Conservation (phyloP, 352 stramenopile genomes). For the Pythium dissimile region DNA sequence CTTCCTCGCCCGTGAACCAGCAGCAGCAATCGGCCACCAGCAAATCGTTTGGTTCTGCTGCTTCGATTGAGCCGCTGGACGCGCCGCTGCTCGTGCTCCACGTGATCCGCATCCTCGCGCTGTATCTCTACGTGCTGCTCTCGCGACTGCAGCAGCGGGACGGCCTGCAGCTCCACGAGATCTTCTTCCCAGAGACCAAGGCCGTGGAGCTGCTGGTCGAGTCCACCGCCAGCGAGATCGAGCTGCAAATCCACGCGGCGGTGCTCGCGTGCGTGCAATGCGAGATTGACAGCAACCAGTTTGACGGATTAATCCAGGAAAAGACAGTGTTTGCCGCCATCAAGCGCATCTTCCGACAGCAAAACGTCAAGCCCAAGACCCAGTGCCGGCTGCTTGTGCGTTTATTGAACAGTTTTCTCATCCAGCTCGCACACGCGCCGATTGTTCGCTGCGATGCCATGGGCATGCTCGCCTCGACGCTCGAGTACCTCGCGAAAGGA, state of each 20-base stretch:
- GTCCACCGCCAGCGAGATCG: conserved; percentile 20
- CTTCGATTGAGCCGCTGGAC: conserved; percentile 18
- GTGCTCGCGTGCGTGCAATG: conserved; percentile 38
- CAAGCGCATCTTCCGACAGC: conserved; percentile 48
- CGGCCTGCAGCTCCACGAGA: conserved; percentile 29
- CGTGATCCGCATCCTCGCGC: conserved; percentile 53
- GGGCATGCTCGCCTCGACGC: conserved; percentile 55
- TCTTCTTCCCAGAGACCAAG: conserved; percentile 25
- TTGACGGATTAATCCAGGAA: conserved; percentile 57
- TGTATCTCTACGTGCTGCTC: conserved; percentile 60
- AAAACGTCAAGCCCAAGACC: conserved; percentile 26
- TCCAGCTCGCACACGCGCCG: conserved; percentile 29
- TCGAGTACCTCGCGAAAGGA: conserved; percentile 48
- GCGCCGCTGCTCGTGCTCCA: conserved; percentile 43
- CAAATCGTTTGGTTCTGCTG: too few relatives aligned
- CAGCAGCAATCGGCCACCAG: neutral
- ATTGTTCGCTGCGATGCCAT: conserved; percentile 47
- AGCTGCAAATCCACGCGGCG: conserved; percentile 35
- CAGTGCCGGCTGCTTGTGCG: conserved; percentile 39
- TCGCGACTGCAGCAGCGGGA: conserved; percentile 28
- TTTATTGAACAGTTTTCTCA: conserved; percentile 45
- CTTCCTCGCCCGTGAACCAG: neutral
- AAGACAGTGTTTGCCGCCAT: conserved; percentile 46
- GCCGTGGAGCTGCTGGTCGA: conserved; percentile 17
- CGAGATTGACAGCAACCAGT: conserved; percentile 57